A percentile compares a stretch with the other conserved stretches of the same genome.
phyloP scores from a whole-genome alignment of 495 filamentous ascomycete genomes.

The Aspergillus saccharolyticus region DNA sequence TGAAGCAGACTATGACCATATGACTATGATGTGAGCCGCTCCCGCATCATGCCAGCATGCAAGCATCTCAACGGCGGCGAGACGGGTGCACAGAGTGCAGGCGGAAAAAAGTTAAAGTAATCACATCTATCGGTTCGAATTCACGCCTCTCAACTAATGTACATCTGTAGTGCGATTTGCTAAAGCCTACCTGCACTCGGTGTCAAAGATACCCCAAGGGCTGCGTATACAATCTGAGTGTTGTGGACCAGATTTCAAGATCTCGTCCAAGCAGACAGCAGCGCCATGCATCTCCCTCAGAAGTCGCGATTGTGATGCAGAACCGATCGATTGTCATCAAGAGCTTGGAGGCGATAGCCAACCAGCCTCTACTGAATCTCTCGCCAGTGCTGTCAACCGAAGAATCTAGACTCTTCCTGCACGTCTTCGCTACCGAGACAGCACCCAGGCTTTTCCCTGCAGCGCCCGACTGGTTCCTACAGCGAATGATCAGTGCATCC shows the following conservation, averaged over 20 bases:
- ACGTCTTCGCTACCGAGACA: slow-evolving; percentile 25
- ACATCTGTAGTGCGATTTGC: slow-evolving; percentile 25
- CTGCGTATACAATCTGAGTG: slow-evolving; percentile 23
- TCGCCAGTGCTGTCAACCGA: slow-evolving; percentile 21
- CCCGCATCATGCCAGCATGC: neutral
- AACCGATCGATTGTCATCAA: neutral
- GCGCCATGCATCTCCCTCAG: neutral
- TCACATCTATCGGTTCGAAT: neutral
- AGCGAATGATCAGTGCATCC: slow-evolving; percentile 22
- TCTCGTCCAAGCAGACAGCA: neutral
- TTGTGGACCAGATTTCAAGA: slow-evolving; percentile 12
- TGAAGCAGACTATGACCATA: neutral
- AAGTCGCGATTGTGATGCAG: neutral
- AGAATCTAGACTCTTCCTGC: slow-evolving; percentile 27
- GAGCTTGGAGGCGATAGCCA: neutral
- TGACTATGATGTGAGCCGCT: neutral
- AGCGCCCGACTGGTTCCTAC: slow-evolving; percentile 22
- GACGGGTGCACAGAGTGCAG: slow-evolving; percentile 34
- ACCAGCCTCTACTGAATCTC: slow-evolving; percentile 16
- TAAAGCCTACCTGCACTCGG: slow-evolving; percentile 24
- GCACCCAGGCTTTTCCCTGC: slow-evolving; percentile 26
- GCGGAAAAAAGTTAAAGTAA: slow-evolving; percentile 33
- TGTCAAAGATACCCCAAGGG: slow-evolving; percentile 26
- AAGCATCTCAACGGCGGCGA: slow-evolving; percentile 17
- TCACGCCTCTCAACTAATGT: neutral